Evolutionary conservation across 2,329 filamentous ascomycete genomes (phyloP), one percentile per base, ranked within the genome.

Genomic region (Pseudocercospora eumusae): DNA sequence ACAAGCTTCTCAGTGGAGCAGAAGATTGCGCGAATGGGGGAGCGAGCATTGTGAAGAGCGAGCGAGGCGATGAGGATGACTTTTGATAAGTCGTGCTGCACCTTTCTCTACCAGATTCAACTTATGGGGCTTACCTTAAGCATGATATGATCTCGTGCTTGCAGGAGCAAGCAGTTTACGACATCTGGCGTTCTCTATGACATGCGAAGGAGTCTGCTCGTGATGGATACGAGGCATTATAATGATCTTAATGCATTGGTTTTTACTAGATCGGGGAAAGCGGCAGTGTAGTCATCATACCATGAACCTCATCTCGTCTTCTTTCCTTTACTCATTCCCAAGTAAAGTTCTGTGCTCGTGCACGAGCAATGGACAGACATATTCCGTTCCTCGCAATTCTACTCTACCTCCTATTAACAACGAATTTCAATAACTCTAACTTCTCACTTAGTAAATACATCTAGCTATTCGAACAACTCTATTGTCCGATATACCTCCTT

Each of bases 21-120:
- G 33, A 36, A 11, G 15, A 36, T 3, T 36, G n/a, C 33, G 15
- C 15, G 10, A 36, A 36, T 13, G 33, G 33, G 5, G 58, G 54
- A 5, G 50, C 47, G 28, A 33, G 55, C 42, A 27, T 27, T n/a
- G 40, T 56, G 36, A 60, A 60, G 52, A 36, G 3, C 11, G 58
- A 60, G 42, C 31, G 55, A 44, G 52, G 20, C 33, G 42, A 31
- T 15, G 57, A 23, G 9, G 58, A 52, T 15, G 52, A 36, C 5
- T 36, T 10, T 3, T 27, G 7, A 13, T 21, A 2, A 3, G 7
- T 45, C 8, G n/a, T 10, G 18, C 3, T 45, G 18, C 2, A 1
- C 4, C n/a, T 18, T 8, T 7, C n/a, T 45, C 8, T 4, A 4
- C 4, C n/a, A 13, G 18, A 10, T 45, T 3, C 6, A 21, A 2